Evolutionary conservation across 2,329 filamentous ascomycete species (phyloP).

Genomic region (Reticulascus tulasneorum): DNA sequence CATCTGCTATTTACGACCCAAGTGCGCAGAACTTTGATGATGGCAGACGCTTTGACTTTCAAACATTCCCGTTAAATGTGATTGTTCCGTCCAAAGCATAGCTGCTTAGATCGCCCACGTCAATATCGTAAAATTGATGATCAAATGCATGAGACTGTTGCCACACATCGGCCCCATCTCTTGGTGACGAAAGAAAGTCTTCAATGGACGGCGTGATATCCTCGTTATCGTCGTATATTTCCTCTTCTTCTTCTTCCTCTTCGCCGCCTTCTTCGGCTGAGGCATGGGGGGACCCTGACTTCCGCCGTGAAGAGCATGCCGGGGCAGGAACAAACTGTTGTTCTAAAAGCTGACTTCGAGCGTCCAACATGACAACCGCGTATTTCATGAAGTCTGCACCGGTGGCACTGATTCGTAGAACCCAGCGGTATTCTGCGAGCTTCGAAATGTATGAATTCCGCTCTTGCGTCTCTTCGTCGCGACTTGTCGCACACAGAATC

Average conservation of each 20-base stretch:
- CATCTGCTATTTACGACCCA: too few species aligned
- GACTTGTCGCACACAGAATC: slow-evolving; percentile 18
- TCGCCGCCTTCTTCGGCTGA: background rate
- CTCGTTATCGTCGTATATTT: background rate
- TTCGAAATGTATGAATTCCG: slow-evolving; percentile 8
- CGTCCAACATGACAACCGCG: slow-evolving; percentile 9
- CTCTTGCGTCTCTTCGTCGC: slow-evolving; percentile 2
- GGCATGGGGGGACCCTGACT: background rate
- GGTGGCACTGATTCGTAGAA: slow-evolving; percentile 10
- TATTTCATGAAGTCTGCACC: slow-evolving; percentile 12
- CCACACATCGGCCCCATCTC: background rate
- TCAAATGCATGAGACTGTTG: background rate
- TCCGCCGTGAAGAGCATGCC: background rate
- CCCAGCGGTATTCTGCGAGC: slow-evolving; percentile 15
- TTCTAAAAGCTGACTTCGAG: slow-evolving; percentile 7
- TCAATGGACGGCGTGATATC: background rate
- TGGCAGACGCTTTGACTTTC: too few species aligned
- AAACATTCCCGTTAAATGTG: too few species aligned
- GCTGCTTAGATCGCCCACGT: too few species aligned
- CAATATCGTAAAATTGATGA: slow-evolving; percentile 1
- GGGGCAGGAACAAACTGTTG: slow-evolving; percentile 5
- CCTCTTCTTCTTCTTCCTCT: background rate
- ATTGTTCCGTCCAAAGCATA: too few species aligned
- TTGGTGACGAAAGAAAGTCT: background rate
- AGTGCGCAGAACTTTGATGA: too few species aligned